Percentiles rank a stretch among this genome's conserved stretches.
These are phyloP conservation scores for Puccinia triticina DNA, from an alignment of 1,284 basidiomycete genomes.

Conservation along the genomic window DNA sequence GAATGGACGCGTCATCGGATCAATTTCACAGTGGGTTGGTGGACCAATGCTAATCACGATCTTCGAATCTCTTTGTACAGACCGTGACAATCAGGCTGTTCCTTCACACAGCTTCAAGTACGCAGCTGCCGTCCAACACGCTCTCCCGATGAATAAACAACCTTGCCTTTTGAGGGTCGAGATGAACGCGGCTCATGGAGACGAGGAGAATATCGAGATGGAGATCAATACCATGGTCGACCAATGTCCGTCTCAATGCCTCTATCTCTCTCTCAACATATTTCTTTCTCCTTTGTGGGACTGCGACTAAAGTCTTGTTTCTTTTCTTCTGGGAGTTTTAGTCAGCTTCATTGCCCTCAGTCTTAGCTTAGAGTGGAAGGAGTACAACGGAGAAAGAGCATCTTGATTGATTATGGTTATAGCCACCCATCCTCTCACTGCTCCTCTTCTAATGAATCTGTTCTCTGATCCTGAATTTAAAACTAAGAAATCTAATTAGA, in stretches of 20 bases:
- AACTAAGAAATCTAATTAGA: too few species aligned
- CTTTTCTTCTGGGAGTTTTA: background rate
- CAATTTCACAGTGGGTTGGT: too few species aligned
- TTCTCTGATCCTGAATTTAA: too few species aligned
- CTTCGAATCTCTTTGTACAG: conserved; percentile 26
- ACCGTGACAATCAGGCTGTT: conserved; percentile 75
- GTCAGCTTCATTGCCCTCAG: conserved; percentile 66
- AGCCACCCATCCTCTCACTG: too few species aligned
- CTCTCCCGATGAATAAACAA: conserved; percentile 66
- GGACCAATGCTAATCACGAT: background rate
- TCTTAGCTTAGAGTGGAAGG: conserved; percentile 51
- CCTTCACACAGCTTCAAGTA: conserved; percentile 80
- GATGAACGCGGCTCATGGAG: conserved; percentile 77
- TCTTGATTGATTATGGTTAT: too few species aligned
- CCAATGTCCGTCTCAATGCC: conserved; percentile 66
- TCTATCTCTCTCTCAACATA: background rate
- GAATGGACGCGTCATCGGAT: too few species aligned
- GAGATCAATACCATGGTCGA: conserved; percentile 74
- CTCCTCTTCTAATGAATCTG: too few species aligned
- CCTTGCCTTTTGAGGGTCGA: conserved; percentile 76
- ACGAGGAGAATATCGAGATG: conserved; percentile 75
- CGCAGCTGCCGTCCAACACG: conserved; percentile 73
- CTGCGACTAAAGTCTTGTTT: background rate
- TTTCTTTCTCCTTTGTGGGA: background rate
- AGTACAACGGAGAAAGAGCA: background rate